Evolutionary conservation across 305 asterid species (phyloP).

Genomic region (Fraxinus floribunda): DNA sequence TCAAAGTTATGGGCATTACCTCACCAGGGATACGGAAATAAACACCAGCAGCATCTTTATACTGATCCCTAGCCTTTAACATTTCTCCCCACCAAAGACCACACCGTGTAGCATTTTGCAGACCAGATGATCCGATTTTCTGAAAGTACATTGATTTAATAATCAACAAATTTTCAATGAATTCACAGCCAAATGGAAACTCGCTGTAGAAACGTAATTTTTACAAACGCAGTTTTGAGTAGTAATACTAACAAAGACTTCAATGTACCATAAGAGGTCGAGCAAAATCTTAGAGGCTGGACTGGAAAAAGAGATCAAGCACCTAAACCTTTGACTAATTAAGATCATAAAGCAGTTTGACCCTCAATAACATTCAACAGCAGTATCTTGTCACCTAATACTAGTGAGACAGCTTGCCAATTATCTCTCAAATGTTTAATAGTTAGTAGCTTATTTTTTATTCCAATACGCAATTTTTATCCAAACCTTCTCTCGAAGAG

Average conservation of each 20-base stretch:
- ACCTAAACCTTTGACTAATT: constrained; percentile 1
- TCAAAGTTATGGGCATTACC: constrained; percentile 64
- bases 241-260: neutral
- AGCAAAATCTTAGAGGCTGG: neutral
- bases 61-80: constrained; percentile 83
- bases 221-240: constrained; percentile 15
- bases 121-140: constrained; percentile 76
- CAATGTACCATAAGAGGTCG: constrained; percentile 5
- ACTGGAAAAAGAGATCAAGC: neutral
- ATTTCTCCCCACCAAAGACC: constrained; percentile 99
- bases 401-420: neutral
- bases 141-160: constrained; percentile 33
- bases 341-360: constrained; percentile 7
- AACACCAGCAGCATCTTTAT: constrained; percentile 92
- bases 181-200: constrained; percentile 19
- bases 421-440: neutral
- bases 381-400: neutral
- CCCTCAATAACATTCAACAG: constrained; percentile 3
- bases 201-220: neutral
- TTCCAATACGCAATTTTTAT: neutral
- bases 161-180: constrained; percentile 17
- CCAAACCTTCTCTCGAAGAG: neutral
- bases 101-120: constrained; percentile 78
- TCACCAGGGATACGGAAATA: constrained; percentile 98
- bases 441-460: neutral